Percentiles rank a stretch among this genome's conserved stretches.
phyloP scores from a whole-genome alignment of 306 rosid genomes.

The Dryas octopetala region DNA sequence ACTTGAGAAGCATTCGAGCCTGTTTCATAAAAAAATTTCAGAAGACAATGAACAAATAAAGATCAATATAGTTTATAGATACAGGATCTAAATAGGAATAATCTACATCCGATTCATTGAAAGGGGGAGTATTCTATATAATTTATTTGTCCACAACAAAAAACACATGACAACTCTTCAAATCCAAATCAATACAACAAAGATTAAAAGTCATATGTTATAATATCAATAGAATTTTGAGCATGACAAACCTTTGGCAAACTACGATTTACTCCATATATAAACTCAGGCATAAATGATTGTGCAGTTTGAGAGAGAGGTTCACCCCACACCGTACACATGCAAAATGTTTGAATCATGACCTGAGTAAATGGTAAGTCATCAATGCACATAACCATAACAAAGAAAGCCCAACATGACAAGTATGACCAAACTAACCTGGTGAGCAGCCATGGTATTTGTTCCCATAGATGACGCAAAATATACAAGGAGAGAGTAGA shows the following conservation, averaged over 20 bases:
- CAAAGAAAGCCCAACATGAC: conserved; percentile 20
- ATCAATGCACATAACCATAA: conserved; percentile 24
- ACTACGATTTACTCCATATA: conserved; percentile 61
- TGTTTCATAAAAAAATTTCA: conserved; percentile 39
- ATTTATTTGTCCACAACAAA: background rate
- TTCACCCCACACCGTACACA: conserved; percentile 94
- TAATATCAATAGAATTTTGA: background rate
- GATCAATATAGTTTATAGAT: background rate
- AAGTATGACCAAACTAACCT: conserved; percentile 45
- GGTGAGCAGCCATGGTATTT: conserved; percentile 90
- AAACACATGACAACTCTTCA: background rate
- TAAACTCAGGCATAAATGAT: conserved; percentile 86
- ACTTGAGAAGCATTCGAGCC: conserved; percentile 75
- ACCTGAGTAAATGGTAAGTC: conserved; percentile 51
- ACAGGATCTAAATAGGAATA: background rate
- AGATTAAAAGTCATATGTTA: background rate
- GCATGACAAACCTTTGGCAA: conserved; percentile 66
- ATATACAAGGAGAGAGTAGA: conserved; percentile 69
- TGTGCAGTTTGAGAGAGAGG: conserved; percentile 98
- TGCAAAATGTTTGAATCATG: conserved; percentile 76
- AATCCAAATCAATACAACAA: background rate
- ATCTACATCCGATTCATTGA: background rate
- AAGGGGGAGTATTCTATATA: background rate
- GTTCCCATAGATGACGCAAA: conserved; percentile 90
- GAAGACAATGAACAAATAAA: conserved; percentile 15